Conservation (phyloP, 441 rosid species). For the Adansonia madagascariensis region DNA sequence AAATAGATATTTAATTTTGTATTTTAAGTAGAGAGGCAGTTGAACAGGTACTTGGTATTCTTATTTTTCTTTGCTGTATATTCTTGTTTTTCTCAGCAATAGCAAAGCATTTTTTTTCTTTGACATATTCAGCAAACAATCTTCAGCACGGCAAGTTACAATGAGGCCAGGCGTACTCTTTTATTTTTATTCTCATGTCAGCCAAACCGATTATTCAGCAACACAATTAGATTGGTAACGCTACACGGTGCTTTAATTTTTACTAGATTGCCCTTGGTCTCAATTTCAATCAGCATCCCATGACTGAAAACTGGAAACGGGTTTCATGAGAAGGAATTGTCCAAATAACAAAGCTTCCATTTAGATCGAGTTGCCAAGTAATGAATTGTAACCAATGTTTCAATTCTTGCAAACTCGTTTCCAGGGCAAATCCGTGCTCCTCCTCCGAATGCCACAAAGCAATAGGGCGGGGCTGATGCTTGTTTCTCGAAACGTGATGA, state of each 20-base stretch:
- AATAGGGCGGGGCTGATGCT: slow-evolving; percentile 34
- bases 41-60: no score
- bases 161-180: no score
- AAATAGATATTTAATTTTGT: no score
- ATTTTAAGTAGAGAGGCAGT: no score
- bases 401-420: slow-evolving; percentile 51
- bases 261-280: slow-evolving; percentile 21
- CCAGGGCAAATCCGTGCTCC: slow-evolving; percentile 54
- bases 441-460: slow-evolving; percentile 51
- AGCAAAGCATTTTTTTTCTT: no score
- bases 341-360: slow-evolving; percentile 36
- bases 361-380: slow-evolving; percentile 40
- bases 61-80: no score
- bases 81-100: no score
- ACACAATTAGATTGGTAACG: not conserved
- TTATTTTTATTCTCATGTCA: no score
- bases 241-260: not conserved
- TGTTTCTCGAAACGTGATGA: slow-evolving; percentile 49
- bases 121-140: no score
- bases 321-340: slow-evolving; percentile 36
- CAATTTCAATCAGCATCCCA: slow-evolving; percentile 39
- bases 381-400: slow-evolving; percentile 43
- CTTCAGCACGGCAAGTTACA: no score
- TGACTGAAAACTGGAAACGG: slow-evolving; percentile 45
- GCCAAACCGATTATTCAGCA: not conserved